Evolutionary conservation across 2,329 filamentous ascomycete species (phyloP), one percentile per base, ranked within the genome.

Genomic region (Zymoseptoria ardabiliae): DNA sequence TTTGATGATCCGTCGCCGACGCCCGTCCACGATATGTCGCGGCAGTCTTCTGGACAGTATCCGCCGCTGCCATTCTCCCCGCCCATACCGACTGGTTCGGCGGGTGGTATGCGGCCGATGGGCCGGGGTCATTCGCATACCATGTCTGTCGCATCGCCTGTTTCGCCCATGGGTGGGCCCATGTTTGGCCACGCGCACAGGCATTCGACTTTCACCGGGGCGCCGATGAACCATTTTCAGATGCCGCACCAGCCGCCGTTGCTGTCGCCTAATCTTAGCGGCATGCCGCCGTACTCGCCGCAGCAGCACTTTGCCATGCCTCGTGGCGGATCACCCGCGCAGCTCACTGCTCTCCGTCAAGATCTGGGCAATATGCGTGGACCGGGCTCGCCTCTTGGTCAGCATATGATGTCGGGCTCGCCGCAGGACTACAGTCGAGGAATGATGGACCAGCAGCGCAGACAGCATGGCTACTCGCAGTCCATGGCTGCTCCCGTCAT

Each of bases 51-150:
- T 8, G 85, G 84, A 51, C 86, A 89, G 65, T 90, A 90, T 70
- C 88, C 89, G 4, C 82, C 86, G 6, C 77, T 93, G 55, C 85
- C 90, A 4, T 91, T 93, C 70, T 95, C 92, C 21, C 91, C 93
- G 9, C 90, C 91, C 0, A 76, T 96, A 23, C 89, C 89, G 20
- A 86, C 90, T 0, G 86, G 86, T 0, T 96, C 91, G 28, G 88
- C 86, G 11, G 85, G 84, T 30, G 93, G 57, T 75, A 88, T 79
- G 8, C 66, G 70, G 6, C 69, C 70, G 4, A 67, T 70, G 59
- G 55, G 68, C 50, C 69, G 71, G 23, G 71, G 72, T 6, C 72
- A 74, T 53, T 72, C 72, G n/a, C 71, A 87, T 52, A 84, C 55
- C 77, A 88, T 71, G 35, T 85, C 88, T 9, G 81, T 88, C 50